Conservation (phyloP, 345 rosid species). For the Gossypium stocksii region DNA sequence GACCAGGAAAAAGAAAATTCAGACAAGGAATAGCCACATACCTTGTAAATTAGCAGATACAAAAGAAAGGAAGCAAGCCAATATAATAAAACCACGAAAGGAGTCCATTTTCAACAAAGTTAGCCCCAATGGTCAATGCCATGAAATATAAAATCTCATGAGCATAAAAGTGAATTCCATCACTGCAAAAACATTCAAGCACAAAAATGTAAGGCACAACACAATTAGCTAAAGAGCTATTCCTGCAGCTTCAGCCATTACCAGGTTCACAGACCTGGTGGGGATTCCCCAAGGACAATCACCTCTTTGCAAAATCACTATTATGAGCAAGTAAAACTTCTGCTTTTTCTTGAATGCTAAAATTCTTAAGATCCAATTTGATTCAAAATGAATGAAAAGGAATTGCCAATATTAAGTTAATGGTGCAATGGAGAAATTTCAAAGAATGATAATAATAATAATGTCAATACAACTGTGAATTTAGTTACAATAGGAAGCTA, state of each 20-base stretch:
- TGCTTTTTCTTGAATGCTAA: not conserved
- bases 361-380: not conserved
- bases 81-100: constrained; percentile 33
- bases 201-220: not conserved
- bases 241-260: not conserved
- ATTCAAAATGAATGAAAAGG: not conserved
- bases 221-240: not conserved
- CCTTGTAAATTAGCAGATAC: constrained; percentile 77
- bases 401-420: not conserved
- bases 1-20: not conserved
- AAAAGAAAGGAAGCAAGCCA: constrained; percentile 46
- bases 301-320: not conserved
- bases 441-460: not conserved
- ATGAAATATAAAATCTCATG: constrained; percentile 1
- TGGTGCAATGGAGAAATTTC: not conserved
- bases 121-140: constrained; percentile 25
- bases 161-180: constrained; percentile 18
- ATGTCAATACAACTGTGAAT: not conserved
- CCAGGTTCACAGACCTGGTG: not conserved
- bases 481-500: not conserved
- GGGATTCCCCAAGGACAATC: not conserved
- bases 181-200: constrained; percentile 16
- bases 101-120: constrained; percentile 47
- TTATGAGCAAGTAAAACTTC: not conserved
- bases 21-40: constrained; percentile 20